Conservation (phyloP, 176 grass and related monocot genomes). For the Oryza longistaminata region DNA sequence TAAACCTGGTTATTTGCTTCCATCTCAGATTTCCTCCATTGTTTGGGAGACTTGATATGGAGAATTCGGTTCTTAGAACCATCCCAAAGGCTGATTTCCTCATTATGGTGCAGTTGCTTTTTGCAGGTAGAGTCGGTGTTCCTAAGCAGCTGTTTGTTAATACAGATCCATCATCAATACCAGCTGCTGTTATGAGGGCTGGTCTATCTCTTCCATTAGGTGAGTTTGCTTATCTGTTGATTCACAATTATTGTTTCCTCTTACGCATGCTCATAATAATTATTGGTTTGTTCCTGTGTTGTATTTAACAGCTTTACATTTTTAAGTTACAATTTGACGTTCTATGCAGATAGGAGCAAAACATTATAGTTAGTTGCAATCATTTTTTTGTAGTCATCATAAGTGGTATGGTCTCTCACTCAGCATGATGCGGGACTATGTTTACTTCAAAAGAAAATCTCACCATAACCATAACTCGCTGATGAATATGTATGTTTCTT, state of each 20-base stretch:
- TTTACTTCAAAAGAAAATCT: background rate
- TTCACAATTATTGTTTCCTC: background rate
- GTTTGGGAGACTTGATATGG: slow-evolving; percentile 10
- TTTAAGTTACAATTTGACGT: background rate
- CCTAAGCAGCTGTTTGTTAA: slow-evolving; percentile 90
- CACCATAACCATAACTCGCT: background rate
- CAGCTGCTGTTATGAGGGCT: slow-evolving; percentile 73
- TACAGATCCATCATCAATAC: slow-evolving; percentile 80
- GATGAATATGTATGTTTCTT: background rate
- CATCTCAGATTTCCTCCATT: slow-evolving; percentile 18
- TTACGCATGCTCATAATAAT: background rate
- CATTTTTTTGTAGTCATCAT: background rate
- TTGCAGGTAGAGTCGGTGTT: slow-evolving; percentile 81
- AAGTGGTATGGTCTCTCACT: background rate
- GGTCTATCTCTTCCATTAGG: slow-evolving; percentile 85
- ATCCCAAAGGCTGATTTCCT: slow-evolving; percentile 50
- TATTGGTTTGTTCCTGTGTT: background rate
- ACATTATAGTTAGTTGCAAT: background rate
- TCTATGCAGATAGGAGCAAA: background rate
- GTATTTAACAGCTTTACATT: slow-evolving; percentile 4
- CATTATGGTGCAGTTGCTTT: slow-evolving; percentile 48
- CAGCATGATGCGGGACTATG: background rate
- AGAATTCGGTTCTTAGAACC: slow-evolving; percentile 39
- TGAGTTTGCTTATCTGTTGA: slow-evolving; percentile 26
- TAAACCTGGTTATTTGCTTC: background rate